A percentile compares a stretch with the other conserved stretches of the same genome.
Conservation (phyloP, 139 green algal genomes). For the Chara braunii region DNA sequence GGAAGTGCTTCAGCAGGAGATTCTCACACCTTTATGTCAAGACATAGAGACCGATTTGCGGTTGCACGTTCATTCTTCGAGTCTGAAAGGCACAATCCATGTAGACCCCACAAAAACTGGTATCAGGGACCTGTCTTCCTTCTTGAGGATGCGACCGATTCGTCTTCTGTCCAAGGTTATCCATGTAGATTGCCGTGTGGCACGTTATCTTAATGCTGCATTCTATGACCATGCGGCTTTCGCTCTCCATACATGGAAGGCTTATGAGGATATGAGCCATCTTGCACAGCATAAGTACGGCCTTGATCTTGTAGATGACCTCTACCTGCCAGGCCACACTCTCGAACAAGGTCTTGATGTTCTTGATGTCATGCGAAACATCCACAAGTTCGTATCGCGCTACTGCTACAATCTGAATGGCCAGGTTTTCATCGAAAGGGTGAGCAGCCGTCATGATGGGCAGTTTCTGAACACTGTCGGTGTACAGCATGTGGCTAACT, state of each 20-base stretch:
- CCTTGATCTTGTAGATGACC: conserved; percentile 3
- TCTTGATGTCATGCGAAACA: conserved; percentile 33
- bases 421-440: conserved; percentile 32
- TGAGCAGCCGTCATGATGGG: neutral
- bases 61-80: conserved; percentile 32
- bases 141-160: conserved; percentile 19
- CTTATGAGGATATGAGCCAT: conserved; percentile 38
- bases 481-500: conserved; percentile 14
- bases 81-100: conserved; percentile 10
- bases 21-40: conserved; percentile 11
- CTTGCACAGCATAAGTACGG: conserved; percentile 26
- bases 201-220: conserved; percentile 22
- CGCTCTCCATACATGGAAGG: conserved; percentile 43
- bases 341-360: conserved; percentile 39
- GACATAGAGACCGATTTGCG: conserved; percentile 41
- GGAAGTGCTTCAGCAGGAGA: neutral
- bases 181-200: conserved; percentile 13
- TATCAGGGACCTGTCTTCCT: conserved; percentile 24
- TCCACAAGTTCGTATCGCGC: conserved; percentile 24
- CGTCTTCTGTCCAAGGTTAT: conserved; percentile 5
- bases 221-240: conserved; percentile 43
- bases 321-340: conserved; percentile 24
- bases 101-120: conserved; percentile 36
- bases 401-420: conserved; percentile 39
- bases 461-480: conserved; percentile 27